These are phyloP conservation scores for Talaromyces sp. DNA, from an alignment of 2,329 filamentous ascomycete species.

Conservation along the genomic window DNA sequence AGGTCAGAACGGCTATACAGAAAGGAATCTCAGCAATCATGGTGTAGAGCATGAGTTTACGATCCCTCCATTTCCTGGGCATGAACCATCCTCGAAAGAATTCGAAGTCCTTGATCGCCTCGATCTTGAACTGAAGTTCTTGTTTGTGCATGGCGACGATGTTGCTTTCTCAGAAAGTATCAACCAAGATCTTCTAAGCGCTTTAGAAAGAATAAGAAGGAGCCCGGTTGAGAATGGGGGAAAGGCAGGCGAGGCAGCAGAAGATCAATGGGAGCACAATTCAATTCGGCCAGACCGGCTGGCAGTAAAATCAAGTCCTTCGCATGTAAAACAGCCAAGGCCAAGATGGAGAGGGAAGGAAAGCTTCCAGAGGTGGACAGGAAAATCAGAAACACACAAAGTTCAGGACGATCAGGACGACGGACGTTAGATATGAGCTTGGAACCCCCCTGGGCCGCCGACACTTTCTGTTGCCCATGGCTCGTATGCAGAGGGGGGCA, in stretches of 20 bases:
- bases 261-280: slow-evolving; percentile 9
- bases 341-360: slow-evolving; percentile 1
- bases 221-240: neutral
- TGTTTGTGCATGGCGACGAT: slow-evolving; percentile 37
- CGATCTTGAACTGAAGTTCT: slow-evolving; percentile 4
- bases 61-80: slow-evolving; percentile 58
- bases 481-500: slow-evolving; percentile 32
- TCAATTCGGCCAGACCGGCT: slow-evolving; percentile 41
- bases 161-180: neutral
- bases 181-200: neutral
- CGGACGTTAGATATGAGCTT: slow-evolving; percentile 35
- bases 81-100: slow-evolving; percentile 35
- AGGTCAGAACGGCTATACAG: slow-evolving; percentile 59
- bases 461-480: slow-evolving; percentile 19
- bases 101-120: slow-evolving; percentile 7
- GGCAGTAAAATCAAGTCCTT: slow-evolving; percentile 37
- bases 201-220: neutral
- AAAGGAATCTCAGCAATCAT: slow-evolving; percentile 60
- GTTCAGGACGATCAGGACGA: slow-evolving; percentile 27
- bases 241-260: neutral
- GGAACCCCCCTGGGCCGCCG: slow-evolving; percentile 13
- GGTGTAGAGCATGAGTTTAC: slow-evolving; percentile 55
- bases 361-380: slow-evolving; percentile 15
- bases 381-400: slow-evolving; percentile 16
- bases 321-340: slow-evolving; percentile 25